A percentile compares a stretch with the other conserved stretches of the same genome.
Evolutionary conservation across 257 asterid species (phyloP).

Genomic region (Salvia hispanica): DNA sequence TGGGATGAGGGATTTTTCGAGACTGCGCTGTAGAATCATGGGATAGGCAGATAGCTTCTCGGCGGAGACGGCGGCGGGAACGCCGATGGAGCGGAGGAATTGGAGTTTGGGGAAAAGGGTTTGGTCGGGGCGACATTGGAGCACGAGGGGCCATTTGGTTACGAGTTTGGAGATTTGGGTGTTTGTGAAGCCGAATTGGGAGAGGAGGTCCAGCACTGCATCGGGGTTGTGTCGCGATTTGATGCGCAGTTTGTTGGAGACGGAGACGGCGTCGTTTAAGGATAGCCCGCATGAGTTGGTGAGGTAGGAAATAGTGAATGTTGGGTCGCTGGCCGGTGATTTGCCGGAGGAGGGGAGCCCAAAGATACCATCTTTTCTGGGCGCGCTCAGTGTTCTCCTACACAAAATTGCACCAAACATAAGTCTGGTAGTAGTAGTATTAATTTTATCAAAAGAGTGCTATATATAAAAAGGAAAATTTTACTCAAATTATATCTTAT

Average conservation of each 20-base stretch:
- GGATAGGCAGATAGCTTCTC: not conserved
- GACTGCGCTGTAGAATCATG: conserved; percentile 16
- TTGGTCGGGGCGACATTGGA: conserved; percentile 10
- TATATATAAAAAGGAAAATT: too few relatives aligned
- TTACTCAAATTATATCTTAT: too few relatives aligned
- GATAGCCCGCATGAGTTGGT: conserved; percentile 30
- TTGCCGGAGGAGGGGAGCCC: not conserved
- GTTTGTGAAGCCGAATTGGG: conserved; percentile 28
- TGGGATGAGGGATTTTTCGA: conserved; percentile 24
- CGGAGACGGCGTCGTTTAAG: conserved; percentile 15
- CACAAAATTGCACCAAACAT: conserved; percentile 8
- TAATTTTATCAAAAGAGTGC: too few relatives aligned
- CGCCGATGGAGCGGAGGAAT: conserved; percentile 34
- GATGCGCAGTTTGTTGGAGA: conserved; percentile 17
- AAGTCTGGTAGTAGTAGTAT: not conserved
- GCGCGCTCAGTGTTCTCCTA: not conserved
- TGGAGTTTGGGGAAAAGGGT: conserved; percentile 38
- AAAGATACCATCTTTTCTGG: not conserved
- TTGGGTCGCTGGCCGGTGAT: not conserved
- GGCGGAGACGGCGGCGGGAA: conserved; percentile 3
- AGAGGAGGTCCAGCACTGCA: conserved; percentile 27
- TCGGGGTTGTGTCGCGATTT: conserved; percentile 30
- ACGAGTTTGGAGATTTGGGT: conserved; percentile 24
- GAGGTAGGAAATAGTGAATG: conserved; percentile 29
- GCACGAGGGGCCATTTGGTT: not conserved